A percentile compares a stretch with the other conserved stretches of the same genome.
Evolutionary conservation across 805 yeast species (phyloP).

Genomic region (Barnettozyma sp.): DNA sequence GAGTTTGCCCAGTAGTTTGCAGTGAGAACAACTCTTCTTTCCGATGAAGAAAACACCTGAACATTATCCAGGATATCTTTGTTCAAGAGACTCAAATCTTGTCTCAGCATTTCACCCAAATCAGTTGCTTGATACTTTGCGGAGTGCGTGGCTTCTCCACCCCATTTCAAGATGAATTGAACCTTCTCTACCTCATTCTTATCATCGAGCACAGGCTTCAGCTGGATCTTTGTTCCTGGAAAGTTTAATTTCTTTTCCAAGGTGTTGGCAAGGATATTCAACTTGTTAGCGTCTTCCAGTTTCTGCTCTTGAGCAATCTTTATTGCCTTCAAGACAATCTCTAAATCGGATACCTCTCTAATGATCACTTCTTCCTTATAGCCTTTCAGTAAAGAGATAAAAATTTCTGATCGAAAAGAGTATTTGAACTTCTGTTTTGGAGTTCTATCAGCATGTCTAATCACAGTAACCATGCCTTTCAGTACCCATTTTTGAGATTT

Average conservation of each 20-base stretch:
- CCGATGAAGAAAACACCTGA: slow-evolving; percentile 84
- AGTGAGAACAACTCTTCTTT: slow-evolving; percentile 87
- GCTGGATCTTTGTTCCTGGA: slow-evolving; percentile 95
- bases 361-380: slow-evolving; percentile 95
- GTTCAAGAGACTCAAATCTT: slow-evolving; percentile 81
- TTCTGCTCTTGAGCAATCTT: slow-evolving; percentile 70
- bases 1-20: slow-evolving; percentile 85
- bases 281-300: slow-evolving; percentile 74
- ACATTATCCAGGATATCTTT: slow-evolving; percentile 80
- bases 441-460: slow-evolving; percentile 97
- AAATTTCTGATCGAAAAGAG: slow-evolving; percentile 82
- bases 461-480: slow-evolving; percentile 85
- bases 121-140: slow-evolving; percentile 92
- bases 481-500: slow-evolving; percentile 86
- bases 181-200: slow-evolving; percentile 84
- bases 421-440: slow-evolving; percentile 97
- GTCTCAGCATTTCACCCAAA: slow-evolving; percentile 92
- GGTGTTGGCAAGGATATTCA: slow-evolving; percentile 71
- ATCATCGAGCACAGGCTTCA: slow-evolving; percentile 74
- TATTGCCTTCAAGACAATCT: slow-evolving; percentile 80
- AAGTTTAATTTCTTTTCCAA: slow-evolving; percentile 81
- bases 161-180: slow-evolving; percentile 95
- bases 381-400: slow-evolving; percentile 82
- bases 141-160: slow-evolving; percentile 99
- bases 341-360: slow-evolving; percentile 79